Evolutionary conservation across 2,329 filamentous ascomycete genomes (phyloP), one percentile per base, ranked within the genome.

Genomic region (Polytolypa hystricis): DNA sequence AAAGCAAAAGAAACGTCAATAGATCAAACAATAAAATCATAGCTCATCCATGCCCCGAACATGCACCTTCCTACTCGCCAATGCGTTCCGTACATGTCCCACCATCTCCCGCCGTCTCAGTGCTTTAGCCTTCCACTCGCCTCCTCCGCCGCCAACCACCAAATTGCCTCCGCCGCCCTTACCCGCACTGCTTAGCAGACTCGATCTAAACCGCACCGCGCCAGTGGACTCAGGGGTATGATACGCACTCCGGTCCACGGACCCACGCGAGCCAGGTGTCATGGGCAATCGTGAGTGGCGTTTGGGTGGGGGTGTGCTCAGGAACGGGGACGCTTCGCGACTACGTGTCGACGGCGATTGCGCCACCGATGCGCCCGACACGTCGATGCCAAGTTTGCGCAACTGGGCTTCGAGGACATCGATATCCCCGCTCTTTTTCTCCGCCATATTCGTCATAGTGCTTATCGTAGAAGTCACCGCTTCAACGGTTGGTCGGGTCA

Each of bases 371-470:
- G 19, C 44, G 42, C 3, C 43, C 2, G 44, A 41, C 16, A 42
- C 39, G 17, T 46, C 44, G 21, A 84, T 60, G 5, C 72, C 71
- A 15, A 93, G 61, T 54, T 78, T 84, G 41, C 81, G 78, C 64
- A 98, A 76, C 55, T 94, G 84, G 32, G 79, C 75, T 61, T 96
- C 91, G 20, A 96, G 70, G 5, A 94, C 76, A 55, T 94, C 85
- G 35, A 98, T 78, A 50, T 96, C 89, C 40, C 81, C 84, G 53
- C 83, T 91, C 55, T 84, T 83, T 62, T 85, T 84, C 66, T 96
- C 84, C 0, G 83, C 83, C 80, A 95, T 89, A 41, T 69, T 74
- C 21, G 87, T 95, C 81, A 98, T 87, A 54, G 91, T 94, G 40
- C 70, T 69, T 46, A 98, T 93, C 1, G 91, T 98, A 41, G 83